Conservation (phyloP, 140 eudicot genomes). For the Oenanthe javanica region DNA sequence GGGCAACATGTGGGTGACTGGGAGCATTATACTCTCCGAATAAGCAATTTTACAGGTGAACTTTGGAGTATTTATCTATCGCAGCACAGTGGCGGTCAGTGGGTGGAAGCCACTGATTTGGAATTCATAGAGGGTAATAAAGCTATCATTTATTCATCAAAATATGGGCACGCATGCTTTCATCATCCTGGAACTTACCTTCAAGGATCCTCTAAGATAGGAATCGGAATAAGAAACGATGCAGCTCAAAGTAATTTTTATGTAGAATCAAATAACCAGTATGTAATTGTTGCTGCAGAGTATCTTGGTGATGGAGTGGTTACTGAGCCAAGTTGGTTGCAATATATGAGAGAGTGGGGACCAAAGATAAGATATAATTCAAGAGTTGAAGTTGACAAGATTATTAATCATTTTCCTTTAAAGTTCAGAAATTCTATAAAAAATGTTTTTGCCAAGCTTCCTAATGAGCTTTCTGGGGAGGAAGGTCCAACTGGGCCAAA, state of each 20-base stretch:
- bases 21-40: slow-evolving; percentile 82
- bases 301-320: slow-evolving; percentile 69
- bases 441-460: slow-evolving; percentile 43
- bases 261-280: slow-evolving; percentile 60
- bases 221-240: slow-evolving; percentile 74
- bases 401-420: slow-evolving; percentile 45
- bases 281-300: slow-evolving; percentile 70
- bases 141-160: slow-evolving; percentile 61
- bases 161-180: slow-evolving; percentile 79
- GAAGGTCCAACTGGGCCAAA: slow-evolving; percentile 95
- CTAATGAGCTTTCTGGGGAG: slow-evolving; percentile 67
- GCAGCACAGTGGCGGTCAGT: slow-evolving; percentile 80
- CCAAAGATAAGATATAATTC: slow-evolving; percentile 69
- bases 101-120: slow-evolving; percentile 62
- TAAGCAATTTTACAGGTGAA: slow-evolving; percentile 85
- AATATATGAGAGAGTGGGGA: slow-evolving; percentile 93
- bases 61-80: slow-evolving; percentile 69
- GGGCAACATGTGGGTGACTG: slow-evolving; percentile 94
- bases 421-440: slow-evolving; percentile 34
- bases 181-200: slow-evolving; percentile 65
- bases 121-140: slow-evolving; percentile 78
- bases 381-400: slow-evolving; percentile 46
- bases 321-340: slow-evolving; percentile 76
- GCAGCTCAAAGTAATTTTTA: slow-evolving; percentile 42
- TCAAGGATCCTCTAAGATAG: slow-evolving; percentile 68